Base-by-base conservation (phyloP, 2,329 filamentous ascomycete species). In the Venturia oleaginea region DNA sequence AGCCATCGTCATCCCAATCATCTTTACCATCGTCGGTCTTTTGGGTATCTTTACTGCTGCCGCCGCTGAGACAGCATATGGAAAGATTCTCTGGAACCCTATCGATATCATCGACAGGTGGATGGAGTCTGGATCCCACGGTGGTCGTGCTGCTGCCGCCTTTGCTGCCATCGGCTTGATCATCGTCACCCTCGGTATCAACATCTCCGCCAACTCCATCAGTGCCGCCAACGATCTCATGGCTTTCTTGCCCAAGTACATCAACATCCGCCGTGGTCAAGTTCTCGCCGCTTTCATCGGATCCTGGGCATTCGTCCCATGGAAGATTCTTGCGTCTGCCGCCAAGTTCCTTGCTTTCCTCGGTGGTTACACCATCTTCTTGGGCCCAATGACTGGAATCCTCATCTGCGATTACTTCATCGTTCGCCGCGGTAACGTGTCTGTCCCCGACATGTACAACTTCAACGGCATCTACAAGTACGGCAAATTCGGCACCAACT, bases 161-260 rank as follows among this genome's bases (percentile, higher is more conserved):
- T 73, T 71, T 30, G 68, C 65, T 22, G 71, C 67, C 8, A 66
- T 70, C 37, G 68, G 67, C 30, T 72, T 71, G 69, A 67, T 70
- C 60, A 67, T 73, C 2, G 68, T 67, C 3, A 68, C 70, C 19
- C 67, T 73, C 32, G 66, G 70, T 42, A 68, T 67, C 34, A 73
- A 73, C 43, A 67, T 72, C 15, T 68, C 68, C 19, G 70, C 71
- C 22, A 73, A 72, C 66, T 68, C 67, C 17, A 67, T 73, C 7
- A 68, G 69, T 2, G 67, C 68, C 13, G 70, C 70, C 48, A 70
- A 71, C 34, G 8, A 84, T 80, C 65, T 78, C 76, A 40, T 81
- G 80, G 2, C 80, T 71, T 51, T 74, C 71, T 42, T 73, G 67
- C 19, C 76, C 74, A 34, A 78, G 70, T n/a, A 68, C 65, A 40